Evolutionary conservation across 2,329 filamentous ascomycete genomes (phyloP), one percentile per base, ranked within the genome.

Genomic region (Plenodomus lindquistii): DNA sequence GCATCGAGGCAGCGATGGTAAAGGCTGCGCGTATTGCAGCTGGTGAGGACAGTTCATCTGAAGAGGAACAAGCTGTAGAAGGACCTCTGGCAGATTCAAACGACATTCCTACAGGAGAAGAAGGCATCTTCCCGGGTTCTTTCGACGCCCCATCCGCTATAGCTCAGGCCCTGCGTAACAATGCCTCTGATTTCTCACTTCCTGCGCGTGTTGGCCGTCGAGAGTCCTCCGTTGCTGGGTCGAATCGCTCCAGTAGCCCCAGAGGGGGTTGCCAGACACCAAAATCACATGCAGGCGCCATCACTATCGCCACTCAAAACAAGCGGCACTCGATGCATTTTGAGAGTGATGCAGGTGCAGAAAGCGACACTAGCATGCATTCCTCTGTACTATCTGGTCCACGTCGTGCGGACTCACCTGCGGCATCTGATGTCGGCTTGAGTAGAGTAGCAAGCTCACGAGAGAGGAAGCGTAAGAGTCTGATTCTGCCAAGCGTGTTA

Each of bases 21-120:
- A 97, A 97, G 73, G 92, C 94, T 44, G 89, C 89, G 46, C 87
- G 87, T 41, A 93, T 97, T 59, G 91, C 91, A 38, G 86, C 89
- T 37, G 93, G 93, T 10, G 85, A 92, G 43, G 76, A 95, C 15
- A 93, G 88, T 55, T 91, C 95, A 65, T 93, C 90, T 0, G 79
- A 81, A 15, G 77, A 73, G 15, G 76, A 75, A 39, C 68, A 66
- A 17, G 56, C 59, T 4, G 63, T 66, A 2, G 62, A 63, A 40
- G 83, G 83, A 15, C 78, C 81, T 16, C 72, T 75, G 8, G 69
- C 73, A 17, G 74, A 78, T n/a, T 73, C 52, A 2, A 60, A 62
- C 24, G 77, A 79, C 16, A 62, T 60, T 15, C 77, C 72, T 2
- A 62, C 55, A 6, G 74, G 76, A 8, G 75, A 79, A 21, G 82